phyloP scores from a whole-genome alignment of 2,329 filamentous ascomycete genomes.

The Botrytis porri region DNA sequence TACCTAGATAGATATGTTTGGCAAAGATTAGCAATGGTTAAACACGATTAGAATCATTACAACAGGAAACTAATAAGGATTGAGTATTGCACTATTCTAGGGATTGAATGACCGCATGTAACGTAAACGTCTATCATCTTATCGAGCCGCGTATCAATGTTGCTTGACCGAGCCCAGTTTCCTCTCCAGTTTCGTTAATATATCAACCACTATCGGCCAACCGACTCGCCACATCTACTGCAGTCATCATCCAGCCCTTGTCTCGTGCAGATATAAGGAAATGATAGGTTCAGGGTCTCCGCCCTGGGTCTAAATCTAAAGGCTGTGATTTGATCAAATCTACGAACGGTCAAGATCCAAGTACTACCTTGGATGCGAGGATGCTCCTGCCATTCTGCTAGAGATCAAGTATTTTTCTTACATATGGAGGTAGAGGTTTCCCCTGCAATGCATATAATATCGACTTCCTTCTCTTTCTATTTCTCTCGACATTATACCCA shows the following conservation, averaged over 20 bases:
- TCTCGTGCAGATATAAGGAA: neutral
- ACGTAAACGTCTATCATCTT: conserved; percentile 13
- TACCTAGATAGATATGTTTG: neutral
- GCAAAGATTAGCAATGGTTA: no score
- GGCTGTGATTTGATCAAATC: conserved; percentile 2
- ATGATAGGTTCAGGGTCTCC: conserved; percentile 1
- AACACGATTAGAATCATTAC: neutral
- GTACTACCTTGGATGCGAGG: neutral
- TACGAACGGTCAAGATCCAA: neutral
- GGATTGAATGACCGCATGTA: neutral
- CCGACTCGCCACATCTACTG: neutral
- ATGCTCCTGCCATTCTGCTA: neutral
- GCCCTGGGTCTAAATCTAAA: neutral
- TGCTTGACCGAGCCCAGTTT: neutral
- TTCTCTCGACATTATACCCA: neutral
- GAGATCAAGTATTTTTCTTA: neutral
- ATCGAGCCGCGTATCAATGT: neutral
- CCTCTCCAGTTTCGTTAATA: neutral
- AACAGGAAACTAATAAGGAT: neutral
- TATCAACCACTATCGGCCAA: neutral
- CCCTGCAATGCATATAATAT: neutral
- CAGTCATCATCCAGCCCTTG: neutral
- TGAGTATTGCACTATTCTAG: neutral
- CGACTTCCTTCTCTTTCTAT: neutral
- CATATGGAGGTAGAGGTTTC: neutral